Base-by-base conservation (phyloP, 1,284 basidiomycete genomes). In the Singerocomus rubriflavus region DNA sequence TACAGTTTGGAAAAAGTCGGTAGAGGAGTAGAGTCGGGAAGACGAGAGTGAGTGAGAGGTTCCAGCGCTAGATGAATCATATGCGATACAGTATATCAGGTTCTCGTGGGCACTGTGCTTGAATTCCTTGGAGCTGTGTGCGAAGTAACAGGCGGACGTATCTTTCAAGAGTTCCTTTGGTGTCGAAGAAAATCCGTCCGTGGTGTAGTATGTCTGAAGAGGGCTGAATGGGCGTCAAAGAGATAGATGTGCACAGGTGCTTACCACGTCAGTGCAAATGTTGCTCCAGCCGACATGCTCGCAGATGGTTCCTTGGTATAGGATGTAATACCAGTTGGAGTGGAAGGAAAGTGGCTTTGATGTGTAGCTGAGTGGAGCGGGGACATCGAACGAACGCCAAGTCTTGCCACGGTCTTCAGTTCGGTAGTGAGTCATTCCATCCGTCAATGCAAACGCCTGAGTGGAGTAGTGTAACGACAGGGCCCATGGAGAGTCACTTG, bases 21-120 rank as follows among this genome's bases (percentile, higher is more conserved):
- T 81, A 42, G 83, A 88, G 25, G 85, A 85, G 72, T 81, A 95
- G 39, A 97, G 79, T 9, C 88, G 79, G 45, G 83, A 85, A 13
- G 91, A 80, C 3, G 76, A 73, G 29, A 91, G 69, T 39, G 77
- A 69, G 61, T 84, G 80, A 37, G 74, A 64, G 36, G 76, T 75
- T 31, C 73, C 70, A 34, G 69, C 68, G 14, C 78, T 70, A 25
- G 75, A 73, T 9, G 79, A 71, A 59, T 94, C 92, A 64, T 81
- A 94, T 0, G 84, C 92, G 54, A 94, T 85, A 64, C 94, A 97
- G 72, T 88, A 93, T 57, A 97, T 80, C 26, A 91, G 77, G 58
- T 91, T 79, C 10, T 75, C 67, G 47, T 84, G 80, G 2, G 90
- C 87, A 14, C 84, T 78, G 56, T 87, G 83, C 61, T 83, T 81